Evolutionary conservation across 257 asterid genomes (phyloP).

Genomic region (Nicotiana otophora): DNA sequence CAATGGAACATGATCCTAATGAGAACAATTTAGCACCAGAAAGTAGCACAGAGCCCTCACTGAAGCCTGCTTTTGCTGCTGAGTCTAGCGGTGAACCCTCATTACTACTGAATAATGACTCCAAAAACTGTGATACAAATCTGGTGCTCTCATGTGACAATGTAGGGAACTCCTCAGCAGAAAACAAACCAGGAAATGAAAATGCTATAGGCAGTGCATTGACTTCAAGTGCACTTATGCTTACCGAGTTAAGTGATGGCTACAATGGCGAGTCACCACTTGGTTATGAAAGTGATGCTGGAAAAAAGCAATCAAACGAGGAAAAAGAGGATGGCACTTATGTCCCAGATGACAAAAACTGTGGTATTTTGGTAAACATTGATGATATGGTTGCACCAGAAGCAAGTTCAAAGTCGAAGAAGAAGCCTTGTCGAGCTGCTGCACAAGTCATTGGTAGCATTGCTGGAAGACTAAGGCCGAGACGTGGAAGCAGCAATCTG

Average conservation of each 20-base stretch:
- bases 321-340: constrained; percentile 16
- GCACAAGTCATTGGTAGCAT: constrained; percentile 42
- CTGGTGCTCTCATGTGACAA: neutral
- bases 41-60: constrained; percentile 11
- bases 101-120: constrained; percentile 17
- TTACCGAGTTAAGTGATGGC: neutral
- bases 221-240: neutral
- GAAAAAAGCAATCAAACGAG: neutral
- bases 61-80: constrained; percentile 6
- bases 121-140: constrained; percentile 10
- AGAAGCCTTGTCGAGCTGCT: constrained; percentile 25
- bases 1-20: neutral
- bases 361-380: too few relatives aligned
- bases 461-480: constrained; percentile 60
- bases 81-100: neutral
- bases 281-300: neutral
- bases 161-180: neutral
- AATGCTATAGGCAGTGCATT: constrained; percentile 6
- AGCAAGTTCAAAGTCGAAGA: constrained; percentile 25
- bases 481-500: constrained; percentile 20
- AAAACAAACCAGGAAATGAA: constrained; percentile 15
- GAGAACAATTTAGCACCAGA: constrained; percentile 13
- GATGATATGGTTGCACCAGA: constrained; percentile 18
- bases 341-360: constrained; percentile 4
- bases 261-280: neutral